Conservation (phyloP, 768 basidiomycete species). For the Mycena indigotica region DNA sequence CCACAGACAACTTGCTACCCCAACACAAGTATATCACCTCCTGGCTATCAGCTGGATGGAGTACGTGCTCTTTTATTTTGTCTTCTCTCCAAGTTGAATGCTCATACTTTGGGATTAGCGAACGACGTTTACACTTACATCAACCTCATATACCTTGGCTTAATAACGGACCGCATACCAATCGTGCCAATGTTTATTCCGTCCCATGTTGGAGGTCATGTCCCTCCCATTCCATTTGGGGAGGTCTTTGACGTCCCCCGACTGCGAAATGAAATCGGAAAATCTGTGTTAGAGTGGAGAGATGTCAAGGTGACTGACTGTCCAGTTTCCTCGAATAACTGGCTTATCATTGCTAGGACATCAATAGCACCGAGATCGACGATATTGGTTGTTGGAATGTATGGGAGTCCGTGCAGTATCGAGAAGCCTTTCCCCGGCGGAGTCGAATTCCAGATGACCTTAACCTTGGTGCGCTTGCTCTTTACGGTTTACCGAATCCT, state of each 20-base stretch:
- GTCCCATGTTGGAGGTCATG: slow-evolving; percentile 52
- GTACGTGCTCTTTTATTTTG: slow-evolving; percentile 38
- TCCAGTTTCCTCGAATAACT: not conserved
- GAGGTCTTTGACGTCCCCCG: slow-evolving; percentile 63
- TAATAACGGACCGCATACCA: slow-evolving; percentile 61
- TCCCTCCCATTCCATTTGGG: slow-evolving; percentile 56
- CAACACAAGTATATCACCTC: slow-evolving; percentile 70
- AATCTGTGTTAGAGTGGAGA: slow-evolving; percentile 63
- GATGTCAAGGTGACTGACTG: slow-evolving; percentile 47
- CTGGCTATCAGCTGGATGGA: slow-evolving; percentile 81
- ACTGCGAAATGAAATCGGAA: slow-evolving; percentile 44
- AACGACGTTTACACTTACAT: slow-evolving; percentile 80
- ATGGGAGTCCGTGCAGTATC: slow-evolving; percentile 49
- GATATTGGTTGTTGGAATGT: slow-evolving; percentile 61
- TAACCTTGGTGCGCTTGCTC: slow-evolving; percentile 43
- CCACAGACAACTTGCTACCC: slow-evolving; percentile 61
- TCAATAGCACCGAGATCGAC: slow-evolving; percentile 40
- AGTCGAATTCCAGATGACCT: slow-evolving; percentile 40
- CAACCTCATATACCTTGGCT: slow-evolving; percentile 61
- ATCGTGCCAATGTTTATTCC: slow-evolving; percentile 61
- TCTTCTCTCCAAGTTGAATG: slow-evolving; percentile 6
- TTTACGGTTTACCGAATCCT: slow-evolving; percentile 18
- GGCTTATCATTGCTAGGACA: slow-evolving; percentile 25
- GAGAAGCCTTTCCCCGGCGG: slow-evolving; percentile 40
- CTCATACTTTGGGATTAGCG: slow-evolving; percentile 44